Percentiles rank a stretch among this genome's conserved stretches.
These are phyloP conservation scores for Tetrahymena thermophila DNA, from an alignment of 73 alveolate genomes.

Conservation along the genomic window DNA sequence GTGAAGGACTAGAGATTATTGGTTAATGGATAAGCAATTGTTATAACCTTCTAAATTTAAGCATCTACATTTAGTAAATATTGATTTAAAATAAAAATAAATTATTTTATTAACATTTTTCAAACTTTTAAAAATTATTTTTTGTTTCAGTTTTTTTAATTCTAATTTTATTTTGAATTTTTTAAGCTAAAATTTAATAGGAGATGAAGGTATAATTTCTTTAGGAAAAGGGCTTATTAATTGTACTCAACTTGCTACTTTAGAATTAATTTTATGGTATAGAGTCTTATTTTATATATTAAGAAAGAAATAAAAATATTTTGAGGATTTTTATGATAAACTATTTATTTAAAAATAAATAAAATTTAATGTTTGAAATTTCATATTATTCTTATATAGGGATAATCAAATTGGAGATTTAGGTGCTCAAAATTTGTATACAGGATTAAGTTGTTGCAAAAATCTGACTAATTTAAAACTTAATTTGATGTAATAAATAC, in stretches of 20 bases:
- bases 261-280: neutral
- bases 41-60: too few species aligned
- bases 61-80: neutral
- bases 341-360: too few species aligned
- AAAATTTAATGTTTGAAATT: too few species aligned
- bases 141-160: too few species aligned
- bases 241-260: neutral
- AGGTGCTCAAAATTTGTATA: neutral
- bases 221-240: neutral
- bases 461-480: neutral
- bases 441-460: neutral
- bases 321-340: too few species aligned
- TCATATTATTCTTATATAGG: neutral
- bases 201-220: neutral
- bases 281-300: too few species aligned
- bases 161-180: too few species aligned
- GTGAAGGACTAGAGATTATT: neutral
- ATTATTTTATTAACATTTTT: too few species aligned
- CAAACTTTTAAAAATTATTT: too few species aligned
- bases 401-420: neutral
- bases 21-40: neutral
- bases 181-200: neutral
- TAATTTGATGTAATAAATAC: neutral
- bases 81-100: too few species aligned
- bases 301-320: too few species aligned